Evolutionary conservation across 345 rosid species (phyloP).

Genomic region (Eucalyptus marginata): DNA sequence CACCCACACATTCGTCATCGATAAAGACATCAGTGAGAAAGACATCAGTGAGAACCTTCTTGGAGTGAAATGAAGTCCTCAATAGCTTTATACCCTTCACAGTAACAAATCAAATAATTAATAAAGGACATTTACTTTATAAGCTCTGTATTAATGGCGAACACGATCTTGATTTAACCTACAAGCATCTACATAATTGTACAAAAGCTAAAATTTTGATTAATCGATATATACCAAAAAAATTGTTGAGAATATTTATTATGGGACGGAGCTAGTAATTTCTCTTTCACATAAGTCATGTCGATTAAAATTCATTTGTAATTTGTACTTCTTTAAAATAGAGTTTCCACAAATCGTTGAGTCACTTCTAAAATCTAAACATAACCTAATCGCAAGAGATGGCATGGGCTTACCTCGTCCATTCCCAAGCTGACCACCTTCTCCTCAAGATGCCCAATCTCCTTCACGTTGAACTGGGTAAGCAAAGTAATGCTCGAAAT

Average conservation of each 20-base stretch:
- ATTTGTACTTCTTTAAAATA: no score
- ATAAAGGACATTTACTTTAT: background rate
- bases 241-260: background rate
- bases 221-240: background rate
- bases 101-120: background rate
- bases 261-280: background rate
- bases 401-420: constrained; percentile 4
- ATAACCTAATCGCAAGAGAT: no score
- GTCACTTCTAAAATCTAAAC: no score
- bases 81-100: background rate
- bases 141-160: background rate
- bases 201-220: background rate
- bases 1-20: background rate
- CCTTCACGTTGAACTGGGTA: constrained; percentile 4
- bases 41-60: no score
- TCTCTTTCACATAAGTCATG: background rate
- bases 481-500: constrained; percentile 1
- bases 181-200: background rate
- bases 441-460: background rate
- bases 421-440: background rate
- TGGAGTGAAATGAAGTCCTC: constrained; percentile 6
- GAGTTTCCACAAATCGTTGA: no score
- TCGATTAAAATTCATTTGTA: background rate
- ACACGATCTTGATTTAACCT: background rate
- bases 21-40: constrained; percentile 10